Evolutionary conservation across 2,329 filamentous ascomycete species (phyloP).

Genomic region (Aureobasidium sp.): DNA sequence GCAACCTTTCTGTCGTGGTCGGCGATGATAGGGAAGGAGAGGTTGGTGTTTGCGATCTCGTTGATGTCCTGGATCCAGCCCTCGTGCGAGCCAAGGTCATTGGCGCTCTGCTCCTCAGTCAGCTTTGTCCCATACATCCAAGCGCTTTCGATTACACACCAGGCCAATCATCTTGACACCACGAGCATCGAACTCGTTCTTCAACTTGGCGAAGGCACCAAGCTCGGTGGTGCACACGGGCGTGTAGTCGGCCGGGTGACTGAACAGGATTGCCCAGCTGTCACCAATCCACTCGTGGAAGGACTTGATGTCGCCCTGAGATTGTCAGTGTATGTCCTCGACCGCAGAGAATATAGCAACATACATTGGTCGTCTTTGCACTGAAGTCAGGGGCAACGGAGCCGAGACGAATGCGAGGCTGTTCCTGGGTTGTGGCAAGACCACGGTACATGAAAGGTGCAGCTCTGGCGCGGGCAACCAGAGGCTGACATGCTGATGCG

Average conservation of each 20-base stretch:
- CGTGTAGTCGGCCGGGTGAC: slow-evolving; percentile 80
- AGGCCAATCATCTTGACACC: slow-evolving; percentile 88
- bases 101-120: slow-evolving; percentile 48
- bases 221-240: slow-evolving; percentile 95
- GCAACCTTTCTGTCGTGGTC: slow-evolving; percentile 41
- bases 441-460: slow-evolving; percentile 28
- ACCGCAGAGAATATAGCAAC: too few species aligned
- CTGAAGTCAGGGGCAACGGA: slow-evolving; percentile 69
- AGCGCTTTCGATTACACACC: slow-evolving; percentile 16
- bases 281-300: slow-evolving; percentile 75
- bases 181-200: slow-evolving; percentile 78
- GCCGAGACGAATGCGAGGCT: slow-evolving; percentile 36
- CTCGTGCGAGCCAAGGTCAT: slow-evolving; percentile 74
- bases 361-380: slow-evolving; percentile 62
- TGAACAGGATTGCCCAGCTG: slow-evolving; percentile 77
- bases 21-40: slow-evolving; percentile 43
- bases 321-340: too few species aligned
- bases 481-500: slow-evolving; percentile 19
- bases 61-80: slow-evolving; percentile 77
- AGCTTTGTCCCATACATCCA: not conserved
- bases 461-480: slow-evolving; percentile 21
- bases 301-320: slow-evolving; percentile 44
- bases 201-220: slow-evolving; percentile 82
- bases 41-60: slow-evolving; percentile 34
- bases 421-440: slow-evolving; percentile 27